Evolutionary conservation across 1,284 basidiomycete species (phyloP), one percentile per base, ranked within the genome.

Genomic region (Rhodotorula sp.): DNA sequence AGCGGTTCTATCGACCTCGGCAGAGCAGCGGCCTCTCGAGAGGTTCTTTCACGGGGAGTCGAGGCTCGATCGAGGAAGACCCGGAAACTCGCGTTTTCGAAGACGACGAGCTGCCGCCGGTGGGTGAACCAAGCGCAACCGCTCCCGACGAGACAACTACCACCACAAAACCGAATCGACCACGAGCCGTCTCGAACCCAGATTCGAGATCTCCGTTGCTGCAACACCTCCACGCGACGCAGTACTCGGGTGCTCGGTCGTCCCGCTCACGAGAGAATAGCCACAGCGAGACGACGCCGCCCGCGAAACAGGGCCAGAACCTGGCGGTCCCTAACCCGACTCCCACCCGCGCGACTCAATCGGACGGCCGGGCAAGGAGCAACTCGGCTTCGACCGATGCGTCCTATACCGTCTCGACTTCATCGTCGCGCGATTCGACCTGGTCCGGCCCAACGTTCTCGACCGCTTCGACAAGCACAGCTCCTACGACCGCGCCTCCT

Each of bases 1-100:
- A 71, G 24, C 59, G 66, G n/a, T 73, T 76, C 55, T 77, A 77
- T 54, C 68, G 77, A 14, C 77, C 77, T 6, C 65, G 77, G 7
- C 73, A 75, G 60, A 74, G 70, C 29, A 72, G 69, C 60, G 74
- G 75, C 67, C 65, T 77, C n/a, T 67, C 66, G 42, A 67, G 60
- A 22, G 59, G 66, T 22, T 64, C 62, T 2, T 70, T 70, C 62
- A 54, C 62, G 4, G 62, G 66, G 4, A 18, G 66, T 1, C 55
- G 60, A 0, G 55, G 60, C 6, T 45, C 33, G 12, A 8, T 62
- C 20, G 60, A 67, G 17, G 45, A 42, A 22, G 37, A 55, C 26
- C 44, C 46, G 51, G 7, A 17, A 53, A 30, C 26, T n/a, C 29
- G 54, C 3, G 62, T 64, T 29, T 64, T 64, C 7, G 30, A 57